A percentile compares a stretch with the other conserved stretches of the same genome.
phyloP scores from a whole-genome alignment of 495 filamentous ascomycete genomes.

The Lichenothelia convexa region DNA sequence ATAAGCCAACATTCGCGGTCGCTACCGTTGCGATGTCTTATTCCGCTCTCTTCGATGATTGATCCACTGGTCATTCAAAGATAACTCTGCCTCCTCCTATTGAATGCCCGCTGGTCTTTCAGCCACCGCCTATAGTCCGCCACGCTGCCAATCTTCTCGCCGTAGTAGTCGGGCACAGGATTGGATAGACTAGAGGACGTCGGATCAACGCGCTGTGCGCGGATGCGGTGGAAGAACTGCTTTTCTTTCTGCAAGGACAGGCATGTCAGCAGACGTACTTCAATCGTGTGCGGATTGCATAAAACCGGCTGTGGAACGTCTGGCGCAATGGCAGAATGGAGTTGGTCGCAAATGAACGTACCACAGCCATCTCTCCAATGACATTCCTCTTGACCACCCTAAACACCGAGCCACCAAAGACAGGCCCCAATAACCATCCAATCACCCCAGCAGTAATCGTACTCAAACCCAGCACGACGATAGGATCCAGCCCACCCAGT shows the following conservation, averaged over 20 bases:
- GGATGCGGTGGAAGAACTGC: conserved; percentile 76
- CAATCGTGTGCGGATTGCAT: no score
- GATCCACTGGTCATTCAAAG: no score
- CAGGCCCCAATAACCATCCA: conserved; percentile 77
- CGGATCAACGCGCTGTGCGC: conserved; percentile 78
- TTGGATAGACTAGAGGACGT: conserved; percentile 46
- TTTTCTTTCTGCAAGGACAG: conserved; percentile 56
- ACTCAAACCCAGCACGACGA: conserved; percentile 62
- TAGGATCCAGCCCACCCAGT: conserved; percentile 64
- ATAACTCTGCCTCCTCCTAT: conserved; percentile 88
- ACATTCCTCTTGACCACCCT: conserved; percentile 16
- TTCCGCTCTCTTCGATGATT: no score
- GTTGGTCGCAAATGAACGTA: no score
- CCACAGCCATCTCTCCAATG: background rate
- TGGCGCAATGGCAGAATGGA: no score
- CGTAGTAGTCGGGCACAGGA: conserved; percentile 59
- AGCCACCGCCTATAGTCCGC: conserved; percentile 83
- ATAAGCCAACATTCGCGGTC: no score
- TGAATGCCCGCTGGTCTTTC: conserved; percentile 94
- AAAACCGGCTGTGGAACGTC: no score
- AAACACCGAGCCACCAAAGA: conserved; percentile 60
- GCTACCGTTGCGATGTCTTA: no score
- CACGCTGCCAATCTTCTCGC: conserved; percentile 92
- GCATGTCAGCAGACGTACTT: conserved; percentile 7
- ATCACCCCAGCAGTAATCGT: conserved; percentile 51